Evolutionary conservation across 2,329 filamentous ascomycete species (phyloP).

Genomic region (Fusarium staphyleae): DNA sequence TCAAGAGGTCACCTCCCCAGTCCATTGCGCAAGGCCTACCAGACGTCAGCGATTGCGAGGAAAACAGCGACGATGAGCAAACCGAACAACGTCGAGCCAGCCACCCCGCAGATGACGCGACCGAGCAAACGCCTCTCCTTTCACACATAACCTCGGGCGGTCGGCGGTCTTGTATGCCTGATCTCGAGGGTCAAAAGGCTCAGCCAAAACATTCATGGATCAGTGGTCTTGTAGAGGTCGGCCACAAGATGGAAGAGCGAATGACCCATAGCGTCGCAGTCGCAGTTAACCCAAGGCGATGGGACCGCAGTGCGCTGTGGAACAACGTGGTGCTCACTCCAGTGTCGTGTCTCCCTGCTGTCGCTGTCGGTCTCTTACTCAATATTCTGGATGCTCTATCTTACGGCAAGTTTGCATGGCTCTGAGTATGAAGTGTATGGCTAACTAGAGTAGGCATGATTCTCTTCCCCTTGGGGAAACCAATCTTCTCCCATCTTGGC

Average conservation of each 20-base stretch:
- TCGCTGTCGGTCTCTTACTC: slow-evolving; percentile 85
- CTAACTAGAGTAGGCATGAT: slow-evolving; percentile 73
- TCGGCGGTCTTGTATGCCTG: slow-evolving; percentile 45
- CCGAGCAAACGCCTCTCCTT: slow-evolving; percentile 60
- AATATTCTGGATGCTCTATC: slow-evolving; percentile 95
- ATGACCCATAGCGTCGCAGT: slow-evolving; percentile 44
- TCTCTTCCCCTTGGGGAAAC: slow-evolving; percentile 87
- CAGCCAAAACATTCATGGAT: slow-evolving; percentile 46
- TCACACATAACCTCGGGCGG: slow-evolving; percentile 43
- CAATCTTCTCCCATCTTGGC: slow-evolving; percentile 84
- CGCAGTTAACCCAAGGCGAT: slow-evolving; percentile 69
- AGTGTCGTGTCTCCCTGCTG: slow-evolving; percentile 77
- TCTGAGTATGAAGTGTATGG: neutral
- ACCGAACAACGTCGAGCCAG: slow-evolving; percentile 15
- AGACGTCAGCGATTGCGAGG: slow-evolving; percentile 15
- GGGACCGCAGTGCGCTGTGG: slow-evolving; percentile 73
- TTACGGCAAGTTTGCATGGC: slow-evolving; percentile 68
- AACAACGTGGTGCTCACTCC: slow-evolving; percentile 70
- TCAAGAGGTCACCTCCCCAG: slow-evolving; percentile 58
- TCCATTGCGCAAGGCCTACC: slow-evolving; percentile 38
- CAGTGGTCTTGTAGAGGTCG: slow-evolving; percentile 41
- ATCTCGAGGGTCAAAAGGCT: slow-evolving; percentile 61
- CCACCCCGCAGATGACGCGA: slow-evolving; percentile 30
- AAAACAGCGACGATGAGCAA: slow-evolving; percentile 15
- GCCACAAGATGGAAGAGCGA: slow-evolving; percentile 45